Evolutionary conservation across 73 alveolate species (phyloP), one percentile per base, ranked within the genome.

Genomic region (Paramecium tetraurelia): DNA sequence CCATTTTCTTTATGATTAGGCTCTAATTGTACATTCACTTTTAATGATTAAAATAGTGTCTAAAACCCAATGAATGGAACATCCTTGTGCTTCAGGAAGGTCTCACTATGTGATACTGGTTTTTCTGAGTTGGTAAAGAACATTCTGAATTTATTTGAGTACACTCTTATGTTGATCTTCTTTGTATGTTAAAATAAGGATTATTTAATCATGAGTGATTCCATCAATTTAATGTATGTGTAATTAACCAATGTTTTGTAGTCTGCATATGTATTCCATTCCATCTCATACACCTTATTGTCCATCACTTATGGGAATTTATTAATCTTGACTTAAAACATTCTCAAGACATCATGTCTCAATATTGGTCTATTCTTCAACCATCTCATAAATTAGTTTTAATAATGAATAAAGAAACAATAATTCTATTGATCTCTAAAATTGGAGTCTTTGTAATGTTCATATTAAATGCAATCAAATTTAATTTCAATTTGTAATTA

Each of bases 331-430:
- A 46, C 72, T 3, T 53, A 24, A 38, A 80, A 46, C 57, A 46
- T 44, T 46, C 90, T 80, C 21, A 80, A 46, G 3, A 41, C 29
- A 80, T 80, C 90, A 80, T 80, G 90, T 80, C 90, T 80, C 8
- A 80, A 46, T 8, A 80, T 80, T 21, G 90, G 90, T 80, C 90
- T 80, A 80, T 80, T 80, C 75, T 80, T 80, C 12, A 80, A 24
- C 90, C 90, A 80, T 22, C 90, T 33, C 70, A 80, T 44, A 35
- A 80, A 80, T 80, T 40, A 24, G 46, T 80, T 80, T 35, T 80
- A 44, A 43, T 80, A 80, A 22, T 80, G 90, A 44, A 80, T 18
- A 35, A 41, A 80, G 48, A 80, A 44, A 44, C 76, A 80, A 44
- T 21, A 16, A 0, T 80, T 80, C 14, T 80, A 31, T 27, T 44